Percentiles rank a stretch among this genome's conserved stretches.
phyloP scores from a whole-genome alignment of 2,329 filamentous ascomycete genomes.

The Neofusicoccum umdonicola region DNA sequence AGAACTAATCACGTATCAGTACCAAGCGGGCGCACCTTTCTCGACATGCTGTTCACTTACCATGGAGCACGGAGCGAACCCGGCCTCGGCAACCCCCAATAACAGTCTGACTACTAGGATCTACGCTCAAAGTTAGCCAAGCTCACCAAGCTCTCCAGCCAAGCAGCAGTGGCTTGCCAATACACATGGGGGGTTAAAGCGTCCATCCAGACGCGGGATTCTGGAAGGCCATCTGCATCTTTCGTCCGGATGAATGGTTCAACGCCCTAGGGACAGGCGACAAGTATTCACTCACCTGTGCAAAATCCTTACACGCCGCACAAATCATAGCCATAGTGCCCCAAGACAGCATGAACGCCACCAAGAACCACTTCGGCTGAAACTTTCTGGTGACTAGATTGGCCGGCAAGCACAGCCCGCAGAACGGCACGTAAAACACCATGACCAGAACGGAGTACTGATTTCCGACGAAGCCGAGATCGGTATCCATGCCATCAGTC shows the following conservation, averaged over 20 bases:
- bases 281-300: not conserved
- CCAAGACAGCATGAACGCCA: constrained; percentile 12
- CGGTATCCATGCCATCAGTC: constrained; percentile 29
- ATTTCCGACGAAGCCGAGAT: constrained; percentile 29
- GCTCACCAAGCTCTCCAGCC: not conserved
- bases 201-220: too few relatives aligned
- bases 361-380: constrained; percentile 14
- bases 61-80: constrained; percentile 14
- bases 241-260: too few relatives aligned
- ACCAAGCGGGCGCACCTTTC: too few relatives aligned
- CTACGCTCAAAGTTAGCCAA: not conserved
- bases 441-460: constrained; percentile 33
- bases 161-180: not conserved
- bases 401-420: constrained; percentile 14
- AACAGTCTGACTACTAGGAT: constrained; percentile 8
- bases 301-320: constrained; percentile 14
- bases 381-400: constrained; percentile 14
- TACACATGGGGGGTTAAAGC: too few relatives aligned
- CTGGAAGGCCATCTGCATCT: too few relatives aligned
- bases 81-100: constrained; percentile 3
- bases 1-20: not conserved
- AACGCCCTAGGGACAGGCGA: not conserved
- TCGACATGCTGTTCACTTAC: not conserved
- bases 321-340: constrained; percentile 13
- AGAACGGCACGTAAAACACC: constrained; percentile 35